Evolutionary conservation across 2,329 filamentous ascomycete species (phyloP).

Genomic region (Nectriaceae sp.): DNA sequence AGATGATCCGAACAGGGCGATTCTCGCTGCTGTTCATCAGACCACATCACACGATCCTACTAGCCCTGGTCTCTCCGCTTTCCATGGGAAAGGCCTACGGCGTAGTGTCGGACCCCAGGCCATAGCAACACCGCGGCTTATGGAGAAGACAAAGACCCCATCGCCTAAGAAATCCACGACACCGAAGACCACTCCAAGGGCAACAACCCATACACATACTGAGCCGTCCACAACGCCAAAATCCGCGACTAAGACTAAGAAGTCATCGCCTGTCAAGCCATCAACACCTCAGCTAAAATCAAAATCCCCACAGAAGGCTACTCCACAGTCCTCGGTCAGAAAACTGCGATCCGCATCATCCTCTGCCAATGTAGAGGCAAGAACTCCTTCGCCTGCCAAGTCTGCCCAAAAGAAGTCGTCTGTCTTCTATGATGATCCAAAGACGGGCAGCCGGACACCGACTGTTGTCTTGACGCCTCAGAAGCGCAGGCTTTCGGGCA

Average conservation of each 20-base stretch:
- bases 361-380: slow-evolving; percentile 16
- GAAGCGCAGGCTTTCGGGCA: slow-evolving; percentile 60
- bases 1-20: slow-evolving; percentile 44
- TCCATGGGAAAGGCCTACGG: slow-evolving; percentile 50
- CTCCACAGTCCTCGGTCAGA: slow-evolving; percentile 11
- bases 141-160: slow-evolving; percentile 24
- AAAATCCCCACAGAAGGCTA: slow-evolving; percentile 12
- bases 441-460: slow-evolving; percentile 61
- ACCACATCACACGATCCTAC: slow-evolving; percentile 29
- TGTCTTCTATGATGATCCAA: slow-evolving; percentile 56
- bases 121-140: slow-evolving; percentile 40
- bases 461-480: slow-evolving; percentile 59
- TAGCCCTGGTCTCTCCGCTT: slow-evolving; percentile 57
- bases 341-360: slow-evolving; percentile 21
- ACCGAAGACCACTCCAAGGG: neutral
- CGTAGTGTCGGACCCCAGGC: slow-evolving; percentile 48
- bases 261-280: slow-evolving; percentile 28
- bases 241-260: slow-evolving; percentile 9
- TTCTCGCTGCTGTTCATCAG: slow-evolving; percentile 28
- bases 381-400: slow-evolving; percentile 27
- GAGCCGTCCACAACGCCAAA: slow-evolving; percentile 7
- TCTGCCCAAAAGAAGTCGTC: slow-evolving; percentile 30
- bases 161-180: slow-evolving; percentile 22
- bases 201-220: slow-evolving; percentile 15
- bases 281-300: slow-evolving; percentile 22